Percentiles rank a stretch among this genome's conserved stretches.
Evolutionary conservation across 805 yeast species (phyloP).

Genomic region (Cyberlindnera saturnus): DNA sequence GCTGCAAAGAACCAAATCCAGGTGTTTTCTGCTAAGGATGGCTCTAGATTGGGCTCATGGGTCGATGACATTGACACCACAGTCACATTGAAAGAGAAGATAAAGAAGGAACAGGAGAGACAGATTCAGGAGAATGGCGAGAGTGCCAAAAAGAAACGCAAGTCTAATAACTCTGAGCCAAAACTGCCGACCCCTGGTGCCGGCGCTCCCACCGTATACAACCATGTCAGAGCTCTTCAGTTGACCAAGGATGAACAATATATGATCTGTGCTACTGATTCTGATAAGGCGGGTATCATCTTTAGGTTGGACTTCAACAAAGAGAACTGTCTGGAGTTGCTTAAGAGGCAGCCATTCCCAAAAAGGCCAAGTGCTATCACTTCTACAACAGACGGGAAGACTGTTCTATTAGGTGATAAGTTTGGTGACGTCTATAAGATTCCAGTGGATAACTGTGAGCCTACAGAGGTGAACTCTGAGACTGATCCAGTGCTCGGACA

Average conservation of each 20-base stretch:
- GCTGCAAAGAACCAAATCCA: slow-evolving; percentile 55
- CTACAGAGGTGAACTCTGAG: slow-evolving; percentile 34
- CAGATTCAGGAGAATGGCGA: slow-evolving; percentile 20
- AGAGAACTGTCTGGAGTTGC: slow-evolving; percentile 36
- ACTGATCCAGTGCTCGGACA: slow-evolving; percentile 83
- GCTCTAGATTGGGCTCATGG: slow-evolving; percentile 53
- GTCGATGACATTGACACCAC: slow-evolving; percentile 48
- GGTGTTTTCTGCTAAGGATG: slow-evolving; percentile 38
- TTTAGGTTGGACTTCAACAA: slow-evolving; percentile 33
- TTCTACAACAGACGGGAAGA: slow-evolving; percentile 50
- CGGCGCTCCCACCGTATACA: slow-evolving; percentile 62
- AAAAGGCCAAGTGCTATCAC: slow-evolving; percentile 91
- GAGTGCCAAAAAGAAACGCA: slow-evolving; percentile 33
- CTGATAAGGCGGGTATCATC: slow-evolving; percentile 73
- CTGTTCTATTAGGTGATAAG: slow-evolving; percentile 79
- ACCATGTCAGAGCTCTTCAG: slow-evolving; percentile 59
- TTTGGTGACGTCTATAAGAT: slow-evolving; percentile 89
- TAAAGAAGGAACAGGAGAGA: slow-evolving; percentile 32
- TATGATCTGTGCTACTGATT: slow-evolving; percentile 69
- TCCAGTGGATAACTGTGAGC: slow-evolving; percentile 31
- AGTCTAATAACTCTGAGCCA: slow-evolving; percentile 32
- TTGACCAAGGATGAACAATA: slow-evolving; percentile 47
- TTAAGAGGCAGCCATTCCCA: slow-evolving; percentile 74
- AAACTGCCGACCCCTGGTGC: slow-evolving; percentile 59
- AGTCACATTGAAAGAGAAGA: slow-evolving; percentile 40